Conservation (phyloP, 352 stramenopile genomes). For the Phytophthora meadii region DNA sequence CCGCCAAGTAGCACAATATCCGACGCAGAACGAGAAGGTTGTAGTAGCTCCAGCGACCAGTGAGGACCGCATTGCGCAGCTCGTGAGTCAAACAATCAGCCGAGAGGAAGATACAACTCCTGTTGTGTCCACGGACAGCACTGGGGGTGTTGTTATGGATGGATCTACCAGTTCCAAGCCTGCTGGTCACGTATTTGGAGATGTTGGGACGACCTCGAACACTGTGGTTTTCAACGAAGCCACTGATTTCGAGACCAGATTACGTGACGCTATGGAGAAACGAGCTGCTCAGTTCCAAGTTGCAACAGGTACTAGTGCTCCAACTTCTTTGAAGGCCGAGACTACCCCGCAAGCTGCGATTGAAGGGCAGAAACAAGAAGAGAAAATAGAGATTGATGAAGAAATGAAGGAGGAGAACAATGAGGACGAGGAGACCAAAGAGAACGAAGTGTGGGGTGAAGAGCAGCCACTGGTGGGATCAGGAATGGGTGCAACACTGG, state of each 20-base stretch:
- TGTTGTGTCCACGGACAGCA: conserved; percentile 20
- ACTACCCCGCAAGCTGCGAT: conserved; percentile 14
- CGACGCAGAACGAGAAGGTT: conserved; percentile 23
- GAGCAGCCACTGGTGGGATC: conserved; percentile 85
- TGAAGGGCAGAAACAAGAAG: conserved; percentile 49
- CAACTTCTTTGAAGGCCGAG: background rate
- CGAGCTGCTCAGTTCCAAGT: conserved; percentile 62
- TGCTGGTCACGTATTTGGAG: conserved; percentile 55
- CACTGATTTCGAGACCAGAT: conserved; percentile 81
- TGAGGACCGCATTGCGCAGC: conserved; percentile 68
- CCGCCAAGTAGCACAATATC: conserved; percentile 58
- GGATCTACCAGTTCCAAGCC: conserved; percentile 30
- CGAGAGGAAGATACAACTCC: conserved; percentile 25
- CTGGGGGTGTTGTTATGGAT: conserved; percentile 15
- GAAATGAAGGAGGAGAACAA: conserved; percentile 43
- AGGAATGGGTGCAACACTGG: conserved; percentile 93
- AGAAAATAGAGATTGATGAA: conserved; percentile 30
- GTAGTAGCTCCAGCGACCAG: conserved; percentile 27
- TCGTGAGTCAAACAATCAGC: conserved; percentile 58
- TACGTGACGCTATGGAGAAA: conserved; percentile 83
- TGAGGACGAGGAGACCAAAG: conserved; percentile 58
- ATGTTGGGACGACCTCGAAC: conserved; percentile 39
- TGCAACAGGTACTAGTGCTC: conserved; percentile 4
- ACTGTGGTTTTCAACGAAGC: conserved; percentile 86
- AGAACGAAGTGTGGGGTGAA: conserved; percentile 75